Conservation (phyloP, 2,329 filamentous ascomycete species). For the Xylaria digitata region DNA sequence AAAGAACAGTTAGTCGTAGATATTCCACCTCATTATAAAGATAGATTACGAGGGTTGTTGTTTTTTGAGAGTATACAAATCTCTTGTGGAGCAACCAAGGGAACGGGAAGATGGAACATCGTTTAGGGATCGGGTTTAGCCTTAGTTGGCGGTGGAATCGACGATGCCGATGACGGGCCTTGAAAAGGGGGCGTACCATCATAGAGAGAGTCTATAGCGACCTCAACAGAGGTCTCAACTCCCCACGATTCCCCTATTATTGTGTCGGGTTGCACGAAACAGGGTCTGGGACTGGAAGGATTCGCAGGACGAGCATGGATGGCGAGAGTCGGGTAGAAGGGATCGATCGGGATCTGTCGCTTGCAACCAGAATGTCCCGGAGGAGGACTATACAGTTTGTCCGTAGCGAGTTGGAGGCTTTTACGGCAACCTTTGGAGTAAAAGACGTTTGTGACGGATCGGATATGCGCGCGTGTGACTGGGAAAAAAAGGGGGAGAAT, state of each 20-base stretch:
- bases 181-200: slow-evolving; percentile 46
- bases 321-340: slow-evolving; percentile 26
- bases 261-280: slow-evolving; percentile 46
- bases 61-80: slow-evolving; percentile 20
- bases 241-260: slow-evolving; percentile 44
- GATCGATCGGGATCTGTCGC: slow-evolving; percentile 25
- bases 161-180: slow-evolving; percentile 12
- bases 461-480: slow-evolving; percentile 23
- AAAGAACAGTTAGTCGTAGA: slow-evolving; percentile 36
- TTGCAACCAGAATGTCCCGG: slow-evolving; percentile 22
- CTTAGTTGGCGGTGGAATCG: slow-evolving; percentile 15
- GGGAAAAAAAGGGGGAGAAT: slow-evolving; percentile 12
- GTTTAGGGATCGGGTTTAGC: slow-evolving; percentile 16
- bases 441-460: slow-evolving; percentile 5
- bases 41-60: background rate
- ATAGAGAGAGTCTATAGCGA: slow-evolving; percentile 46
- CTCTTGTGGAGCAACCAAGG: slow-evolving; percentile 17
- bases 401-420: background rate
- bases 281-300: slow-evolving; percentile 37
- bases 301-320: slow-evolving; percentile 48
- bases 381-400: background rate
- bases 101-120: slow-evolving; percentile 19
- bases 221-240: slow-evolving; percentile 46
- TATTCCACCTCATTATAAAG: slow-evolving; percentile 1
- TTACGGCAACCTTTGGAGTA: background rate